These are phyloP conservation scores for Meyerozyma carpophila DNA, from an alignment of 1,139 yeast genomes.

Conservation along the genomic window DNA sequence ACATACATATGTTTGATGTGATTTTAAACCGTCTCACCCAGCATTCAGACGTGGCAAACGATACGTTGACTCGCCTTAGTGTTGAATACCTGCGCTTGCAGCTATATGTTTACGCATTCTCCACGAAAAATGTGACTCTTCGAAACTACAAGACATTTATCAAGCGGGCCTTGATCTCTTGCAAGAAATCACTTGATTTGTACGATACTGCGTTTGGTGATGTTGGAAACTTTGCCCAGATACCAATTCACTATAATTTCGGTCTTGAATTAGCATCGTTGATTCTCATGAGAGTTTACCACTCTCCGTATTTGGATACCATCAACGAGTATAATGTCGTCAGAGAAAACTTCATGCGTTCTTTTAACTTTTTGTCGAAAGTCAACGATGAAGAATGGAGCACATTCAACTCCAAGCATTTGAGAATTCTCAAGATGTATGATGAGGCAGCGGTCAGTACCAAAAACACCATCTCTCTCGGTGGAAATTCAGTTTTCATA, in stretches of 20 bases:
- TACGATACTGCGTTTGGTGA: conserved; percentile 19
- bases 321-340: conserved; percentile 26
- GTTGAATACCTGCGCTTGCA: conserved; percentile 39
- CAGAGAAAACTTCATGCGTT: conserved; percentile 23
- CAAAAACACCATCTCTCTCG: conserved; percentile 1
- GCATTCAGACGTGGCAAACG: conserved; percentile 20
- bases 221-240: conserved; percentile 22
- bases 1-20: conserved; percentile 40
- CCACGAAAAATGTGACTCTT: conserved; percentile 23
- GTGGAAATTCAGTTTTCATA: neutral
- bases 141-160: conserved; percentile 26
- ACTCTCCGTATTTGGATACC: conserved; percentile 30
- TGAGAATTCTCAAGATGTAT: conserved; percentile 27
- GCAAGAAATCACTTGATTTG: conserved; percentile 23
- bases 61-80: conserved; percentile 27
- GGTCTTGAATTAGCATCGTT: conserved; percentile 32
- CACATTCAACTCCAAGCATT: conserved; percentile 21
- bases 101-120: conserved; percentile 32
- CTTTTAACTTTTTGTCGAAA: conserved; percentile 18
- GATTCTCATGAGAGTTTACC: conserved; percentile 29
- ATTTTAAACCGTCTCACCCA: conserved; percentile 16
- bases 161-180: conserved; percentile 25
- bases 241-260: conserved; percentile 39
- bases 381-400: conserved; percentile 20
- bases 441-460: conserved; percentile 15